phyloP scores from a whole-genome alignment of 176 grass and related monocot species.

The Lolium rigidum region DNA sequence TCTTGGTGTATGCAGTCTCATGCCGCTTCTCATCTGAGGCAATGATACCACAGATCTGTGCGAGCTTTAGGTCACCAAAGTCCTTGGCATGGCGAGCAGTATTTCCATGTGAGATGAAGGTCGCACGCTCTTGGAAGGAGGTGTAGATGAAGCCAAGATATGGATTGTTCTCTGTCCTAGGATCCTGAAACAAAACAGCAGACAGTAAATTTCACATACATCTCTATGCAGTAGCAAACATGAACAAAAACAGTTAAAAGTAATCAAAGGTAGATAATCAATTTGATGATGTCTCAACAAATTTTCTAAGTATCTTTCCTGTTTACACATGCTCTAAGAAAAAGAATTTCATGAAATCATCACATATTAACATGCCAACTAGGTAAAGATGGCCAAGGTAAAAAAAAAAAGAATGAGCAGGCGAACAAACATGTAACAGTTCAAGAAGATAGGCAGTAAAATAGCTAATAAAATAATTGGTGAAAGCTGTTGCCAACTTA shows the following conservation, averaged over 20 bases:
- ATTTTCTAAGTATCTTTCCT: neutral
- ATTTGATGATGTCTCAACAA: neutral
- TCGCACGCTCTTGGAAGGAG: conserved; percentile 92
- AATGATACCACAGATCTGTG: conserved; percentile 91
- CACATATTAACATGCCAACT: neutral
- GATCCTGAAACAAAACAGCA: conserved; percentile 61
- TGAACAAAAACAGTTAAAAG: neutral
- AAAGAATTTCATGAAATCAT: neutral
- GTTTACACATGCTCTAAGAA: neutral
- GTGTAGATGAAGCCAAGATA: conserved; percentile 98
- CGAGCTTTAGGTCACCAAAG: conserved; percentile 82
- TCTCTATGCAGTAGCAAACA: neutral
- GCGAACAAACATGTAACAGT: neutral
- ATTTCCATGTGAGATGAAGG: conserved; percentile 97
- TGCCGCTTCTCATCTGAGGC: conserved; percentile 95
- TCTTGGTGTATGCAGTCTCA: conserved; percentile 95
- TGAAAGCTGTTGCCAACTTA: conserved; percentile 74
- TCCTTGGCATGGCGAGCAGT: conserved; percentile 93
- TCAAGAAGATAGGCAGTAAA: neutral
- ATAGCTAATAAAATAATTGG: conserved; percentile 7
- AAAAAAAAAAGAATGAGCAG: conserved; percentile 34
- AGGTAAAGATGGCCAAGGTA: neutral
- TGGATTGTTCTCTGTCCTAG: conserved; percentile 96
- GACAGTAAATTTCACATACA: neutral
- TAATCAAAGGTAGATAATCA: neutral